Percentiles rank a stretch among this genome's conserved stretches.
Conservation (phyloP, 768 basidiomycete species). For the Boletales sp. region DNA sequence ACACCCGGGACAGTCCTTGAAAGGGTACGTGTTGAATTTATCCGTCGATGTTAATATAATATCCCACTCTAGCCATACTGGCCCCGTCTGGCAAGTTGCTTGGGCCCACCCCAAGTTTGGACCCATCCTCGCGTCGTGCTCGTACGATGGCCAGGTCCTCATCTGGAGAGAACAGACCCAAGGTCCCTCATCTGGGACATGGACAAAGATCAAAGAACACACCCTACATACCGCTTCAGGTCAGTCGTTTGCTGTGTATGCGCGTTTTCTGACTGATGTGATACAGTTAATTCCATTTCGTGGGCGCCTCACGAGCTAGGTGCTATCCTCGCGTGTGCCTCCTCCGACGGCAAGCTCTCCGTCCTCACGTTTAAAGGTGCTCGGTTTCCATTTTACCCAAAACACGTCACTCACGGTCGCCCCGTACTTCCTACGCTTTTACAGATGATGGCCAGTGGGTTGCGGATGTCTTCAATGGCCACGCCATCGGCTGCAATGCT, state of each 20-base stretch:
- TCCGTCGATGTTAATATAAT: not conserved
- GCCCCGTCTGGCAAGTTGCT: constrained; percentile 96
- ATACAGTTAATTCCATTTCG: constrained; percentile 88
- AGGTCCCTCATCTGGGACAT: constrained; percentile 55
- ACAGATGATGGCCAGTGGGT: constrained; percentile 96
- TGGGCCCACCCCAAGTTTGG: constrained; percentile 99
- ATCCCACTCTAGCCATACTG: constrained; percentile 69
- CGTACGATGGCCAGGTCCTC: constrained; percentile 96
- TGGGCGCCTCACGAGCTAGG: constrained; percentile 99
- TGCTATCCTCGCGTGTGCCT: constrained; percentile 94
- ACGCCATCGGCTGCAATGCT: constrained; percentile 95
- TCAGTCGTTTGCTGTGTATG: constrained; percentile 23
- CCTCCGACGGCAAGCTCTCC: constrained; percentile 94
- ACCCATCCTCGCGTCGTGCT: constrained; percentile 94
- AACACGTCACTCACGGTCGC: not conserved
- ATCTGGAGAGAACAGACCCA: constrained; percentile 90
- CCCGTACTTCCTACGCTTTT: not conserved
- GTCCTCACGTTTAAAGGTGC: constrained; percentile 93
- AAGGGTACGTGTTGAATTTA: constrained; percentile 53
- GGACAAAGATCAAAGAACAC: constrained; percentile 96
- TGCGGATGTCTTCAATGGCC: constrained; percentile 91
- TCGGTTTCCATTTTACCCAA: constrained; percentile 3
- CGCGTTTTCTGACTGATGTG: not conserved
- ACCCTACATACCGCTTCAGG: constrained; percentile 91
- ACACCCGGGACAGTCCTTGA: constrained; percentile 67